Evolutionary conservation across 2,329 filamentous ascomycete genomes (phyloP), one percentile per base, ranked within the genome.

Genomic region (Neopestalotiopsis sp.): DNA sequence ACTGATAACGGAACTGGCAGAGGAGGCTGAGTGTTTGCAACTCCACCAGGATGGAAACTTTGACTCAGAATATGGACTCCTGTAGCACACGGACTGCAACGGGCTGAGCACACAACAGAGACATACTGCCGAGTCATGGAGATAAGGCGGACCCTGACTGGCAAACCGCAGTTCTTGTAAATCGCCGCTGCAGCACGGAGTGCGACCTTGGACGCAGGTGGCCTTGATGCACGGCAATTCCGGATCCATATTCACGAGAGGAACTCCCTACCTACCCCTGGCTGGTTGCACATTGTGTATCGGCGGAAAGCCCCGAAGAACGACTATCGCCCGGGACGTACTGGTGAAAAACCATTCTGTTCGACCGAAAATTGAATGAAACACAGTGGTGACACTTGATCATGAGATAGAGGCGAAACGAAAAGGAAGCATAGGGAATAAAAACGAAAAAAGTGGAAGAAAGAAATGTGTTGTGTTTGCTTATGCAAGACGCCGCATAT

Each of bases 181-280:
- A 53, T 53, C 45, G 17, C 45, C 45, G 45, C 6, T 38, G 45
- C 45, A 53, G 45, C 45, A 53, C 45, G 45, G 45, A 53, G 45
- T 53, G 45, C 45, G 45, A 53, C 45, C 45, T 53, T 53, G n/a
- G 45, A 53, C 45, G 45, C 45, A 53, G 17, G 45, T 53, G 45
- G 45, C 45, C 45, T n/a, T 53, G 45, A 53, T 53, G n/a, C 45
- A 53, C 45, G 45, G 45, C n/a, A 53, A 53, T 53, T 53, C 17
- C 45, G 45, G 45, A 20, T 53, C 45, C 45, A 53, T 53, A 17
- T 53, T 53, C 45, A 38, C 34, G 10, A 10, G 17, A 53, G 14
- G 5, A 53, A 17, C 17, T 45, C 13, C 42, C 13, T 14, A 45
- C n/a, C 14, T n/a, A 6, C 45, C 45, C 45, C n/a, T 17, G 45